phyloP scores from a whole-genome alignment of 768 basidiomycete species.

The Rhodosporidiobolus sp. region DNA sequence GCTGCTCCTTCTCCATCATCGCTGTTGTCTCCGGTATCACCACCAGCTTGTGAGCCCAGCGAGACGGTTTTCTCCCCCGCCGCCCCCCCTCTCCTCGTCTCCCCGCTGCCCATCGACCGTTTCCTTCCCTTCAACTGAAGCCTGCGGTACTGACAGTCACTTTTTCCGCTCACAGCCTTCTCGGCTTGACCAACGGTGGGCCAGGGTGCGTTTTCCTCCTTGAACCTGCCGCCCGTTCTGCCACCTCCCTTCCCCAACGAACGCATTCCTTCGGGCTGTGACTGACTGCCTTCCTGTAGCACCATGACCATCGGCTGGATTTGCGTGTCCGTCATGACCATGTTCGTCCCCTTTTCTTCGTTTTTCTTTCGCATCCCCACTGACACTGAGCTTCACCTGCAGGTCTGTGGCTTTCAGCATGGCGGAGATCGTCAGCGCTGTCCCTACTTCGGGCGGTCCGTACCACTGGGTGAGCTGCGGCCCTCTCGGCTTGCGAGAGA shows the following conservation, averaged over 20 bases:
- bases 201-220: constrained; percentile 59
- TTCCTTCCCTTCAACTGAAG: constrained; percentile 18
- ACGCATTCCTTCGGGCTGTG: too few species aligned
- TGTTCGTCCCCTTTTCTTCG: constrained; percentile 38
- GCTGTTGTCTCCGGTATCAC: constrained; percentile 65
- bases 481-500: constrained; percentile 61
- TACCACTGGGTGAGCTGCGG: constrained; percentile 72
- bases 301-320: constrained; percentile 50
- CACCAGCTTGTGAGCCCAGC: constrained; percentile 59
- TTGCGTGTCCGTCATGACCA: constrained; percentile 56
- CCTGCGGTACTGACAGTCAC: background rate
- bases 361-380: background rate
- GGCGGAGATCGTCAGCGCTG: constrained; percentile 62
- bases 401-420: constrained; percentile 66
- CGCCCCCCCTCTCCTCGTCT: background rate
- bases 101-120: background rate
- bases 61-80: too few species aligned
- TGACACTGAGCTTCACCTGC: too few species aligned
- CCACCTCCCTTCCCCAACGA: background rate
- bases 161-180: background rate
- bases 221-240: background rate
- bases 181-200: constrained; percentile 62
- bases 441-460: constrained; percentile 53
- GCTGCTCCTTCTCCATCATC: constrained; percentile 67
- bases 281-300: background rate